Conservation (phyloP, 768 basidiomycete genomes). For the Boletus speciosus region DNA sequence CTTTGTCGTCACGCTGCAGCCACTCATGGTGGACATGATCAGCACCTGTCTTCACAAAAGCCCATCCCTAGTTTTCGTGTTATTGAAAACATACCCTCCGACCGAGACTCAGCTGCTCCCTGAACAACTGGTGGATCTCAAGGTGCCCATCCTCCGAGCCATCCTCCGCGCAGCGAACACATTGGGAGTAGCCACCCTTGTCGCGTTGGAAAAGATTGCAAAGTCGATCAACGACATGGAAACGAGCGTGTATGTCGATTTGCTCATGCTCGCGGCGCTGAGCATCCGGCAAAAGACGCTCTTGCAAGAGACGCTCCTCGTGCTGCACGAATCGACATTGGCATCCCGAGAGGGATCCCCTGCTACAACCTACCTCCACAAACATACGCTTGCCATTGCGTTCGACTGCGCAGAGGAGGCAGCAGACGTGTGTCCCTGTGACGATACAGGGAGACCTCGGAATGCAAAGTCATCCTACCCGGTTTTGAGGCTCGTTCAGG, state of each 20-base stretch:
- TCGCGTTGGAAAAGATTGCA: slow-evolving; percentile 54
- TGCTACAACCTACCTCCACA: slow-evolving; percentile 45
- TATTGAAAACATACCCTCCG: slow-evolving; percentile 49
- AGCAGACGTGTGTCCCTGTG: slow-evolving; percentile 62
- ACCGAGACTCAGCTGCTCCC: slow-evolving; percentile 35
- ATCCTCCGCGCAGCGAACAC: slow-evolving; percentile 55
- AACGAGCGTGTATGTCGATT: slow-evolving; percentile 45
- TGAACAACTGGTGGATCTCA: slow-evolving; percentile 27
- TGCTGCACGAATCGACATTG: slow-evolving; percentile 49
- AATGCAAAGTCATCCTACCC: slow-evolving; percentile 38
- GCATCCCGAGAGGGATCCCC: slow-evolving; percentile 20
- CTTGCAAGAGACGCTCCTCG: slow-evolving; percentile 57
- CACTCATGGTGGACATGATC: slow-evolving; percentile 31
- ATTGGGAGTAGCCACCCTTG: slow-evolving; percentile 52
- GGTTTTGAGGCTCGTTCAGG: slow-evolving; percentile 17
- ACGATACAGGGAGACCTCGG: slow-evolving; percentile 53
- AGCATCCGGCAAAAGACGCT: slow-evolving; percentile 50
- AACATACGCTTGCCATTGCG: slow-evolving; percentile 52
- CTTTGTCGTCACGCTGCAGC: slow-evolving; percentile 28
- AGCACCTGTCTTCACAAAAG: slow-evolving; percentile 44
- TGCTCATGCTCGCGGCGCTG: slow-evolving; percentile 50
- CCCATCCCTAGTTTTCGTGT: slow-evolving; percentile 52
- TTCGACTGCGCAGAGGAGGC: slow-evolving; percentile 69
- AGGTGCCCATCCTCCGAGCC: slow-evolving; percentile 39
- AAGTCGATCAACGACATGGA: slow-evolving; percentile 40